These are phyloP conservation scores for Bacidia rubella DNA, from an alignment of 495 filamentous ascomycete species.

Conservation along the genomic window DNA sequence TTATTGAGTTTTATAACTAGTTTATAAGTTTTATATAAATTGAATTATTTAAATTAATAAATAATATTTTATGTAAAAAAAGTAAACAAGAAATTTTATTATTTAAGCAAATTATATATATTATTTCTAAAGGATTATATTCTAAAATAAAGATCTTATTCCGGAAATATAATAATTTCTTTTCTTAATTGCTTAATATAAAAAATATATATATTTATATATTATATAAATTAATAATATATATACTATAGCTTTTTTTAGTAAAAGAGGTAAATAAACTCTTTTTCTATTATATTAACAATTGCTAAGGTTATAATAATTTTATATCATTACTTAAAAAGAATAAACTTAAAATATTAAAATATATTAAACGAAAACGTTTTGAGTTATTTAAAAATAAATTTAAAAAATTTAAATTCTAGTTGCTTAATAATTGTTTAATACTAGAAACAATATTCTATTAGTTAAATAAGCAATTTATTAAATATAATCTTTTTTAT, in stretches of 20 bases:
- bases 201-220: background rate
- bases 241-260: background rate
- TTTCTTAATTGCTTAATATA: background rate
- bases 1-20: background rate
- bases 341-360: background rate
- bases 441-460: too few species aligned
- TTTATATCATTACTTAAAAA: background rate
- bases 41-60: background rate
- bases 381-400: background rate
- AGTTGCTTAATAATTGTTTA: too few species aligned
- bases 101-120: background rate
- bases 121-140: background rate
- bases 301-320: background rate
- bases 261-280: background rate
- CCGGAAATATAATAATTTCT: background rate
- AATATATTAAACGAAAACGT: background rate
- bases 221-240: background rate
- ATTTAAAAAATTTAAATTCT: background rate
- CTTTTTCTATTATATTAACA: background rate
- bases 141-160: background rate
- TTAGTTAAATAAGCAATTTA: too few species aligned
- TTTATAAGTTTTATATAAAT: background rate
- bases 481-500: too few species aligned
- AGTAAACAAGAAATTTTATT: background rate
- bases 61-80: background rate